Evolutionary conservation across 208 protist genomes (phyloP), one percentile per base, ranked within the genome.

Genomic region (Tetramitus jugosus): DNA sequence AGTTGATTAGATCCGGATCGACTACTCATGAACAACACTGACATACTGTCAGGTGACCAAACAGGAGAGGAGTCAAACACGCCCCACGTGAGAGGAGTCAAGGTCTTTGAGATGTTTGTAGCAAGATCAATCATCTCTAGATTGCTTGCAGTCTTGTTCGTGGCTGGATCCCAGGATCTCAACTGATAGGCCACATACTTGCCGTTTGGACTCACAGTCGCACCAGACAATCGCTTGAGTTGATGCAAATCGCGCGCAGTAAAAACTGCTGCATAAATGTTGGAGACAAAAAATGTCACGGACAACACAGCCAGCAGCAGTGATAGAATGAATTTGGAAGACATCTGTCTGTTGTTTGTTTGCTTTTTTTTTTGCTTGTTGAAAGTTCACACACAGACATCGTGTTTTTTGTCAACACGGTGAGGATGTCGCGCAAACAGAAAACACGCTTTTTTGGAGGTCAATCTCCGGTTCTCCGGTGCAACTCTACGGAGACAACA

Each of bases 111-210:
- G 14, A 26, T 56, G 14, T 71, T 46, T 35, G 14, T 33, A 8
- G 3, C 0, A 35, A 71, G 43, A 14, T 46, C 2, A 10, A 71
- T 4, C 6, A 71, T 7, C 33, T 71, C 65, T 29, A 71, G 6
- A 46, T 52, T n/a, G 7, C n/a, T 26, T 49, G 65, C 49, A 35
- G 65, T 7, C 26, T 71, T 71, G 31, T 26, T 29, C 31, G 72
- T 43, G 3, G 13, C 39, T 2, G 29, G 23, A 33, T 78, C 68
- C 76, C 69, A 81, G 35, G 61, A 35, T 33, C 67, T 74, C 3
- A 81, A 67, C 31, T 43, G 52, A 46, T 81, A 83, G 39, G 64
- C 76, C 29, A 61, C 80, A 64, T 53, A 75, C 14, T n/a, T 17
- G 10, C 80, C 80, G 62, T 83, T 56, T 14, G 56, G 62, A 17